Conservation (phyloP, 495 filamentous ascomycete species). For the Neurospora sp. region DNA sequence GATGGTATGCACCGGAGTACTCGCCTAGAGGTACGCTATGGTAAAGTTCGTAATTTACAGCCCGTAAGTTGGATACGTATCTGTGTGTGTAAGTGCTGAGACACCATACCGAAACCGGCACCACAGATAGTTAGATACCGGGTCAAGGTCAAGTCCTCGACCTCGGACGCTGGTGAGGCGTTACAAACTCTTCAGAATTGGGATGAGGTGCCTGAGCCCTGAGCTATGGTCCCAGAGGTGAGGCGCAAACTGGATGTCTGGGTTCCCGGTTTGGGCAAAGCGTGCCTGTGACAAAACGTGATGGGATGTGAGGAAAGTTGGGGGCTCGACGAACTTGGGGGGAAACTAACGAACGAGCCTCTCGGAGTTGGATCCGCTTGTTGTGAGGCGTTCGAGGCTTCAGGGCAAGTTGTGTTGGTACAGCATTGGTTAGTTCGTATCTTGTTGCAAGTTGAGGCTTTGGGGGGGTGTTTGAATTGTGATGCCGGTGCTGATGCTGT, state of each 20-base stretch:
- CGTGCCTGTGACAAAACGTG: background rate
- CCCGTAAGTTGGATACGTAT: background rate
- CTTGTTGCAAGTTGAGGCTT: background rate
- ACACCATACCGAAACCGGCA: background rate
- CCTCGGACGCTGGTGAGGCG: background rate
- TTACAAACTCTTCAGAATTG: background rate
- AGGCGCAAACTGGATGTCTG: background rate
- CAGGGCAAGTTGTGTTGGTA: background rate
- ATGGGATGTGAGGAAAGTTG: background rate
- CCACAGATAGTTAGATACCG: background rate
- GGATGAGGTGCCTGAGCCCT: background rate
- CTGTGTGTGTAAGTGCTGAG: background rate
- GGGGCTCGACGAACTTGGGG: background rate
- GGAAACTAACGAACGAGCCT: background rate
- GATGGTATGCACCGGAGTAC: background rate
- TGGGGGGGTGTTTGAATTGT: background rate
- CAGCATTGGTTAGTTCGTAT: background rate
- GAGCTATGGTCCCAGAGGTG: background rate
- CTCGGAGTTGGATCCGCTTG: background rate
- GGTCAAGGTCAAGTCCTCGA: background rate
- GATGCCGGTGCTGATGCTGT: background rate
- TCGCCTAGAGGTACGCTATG: background rate
- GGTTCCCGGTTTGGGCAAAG: background rate
- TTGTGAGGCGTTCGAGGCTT: background rate
- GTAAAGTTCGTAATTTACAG: background rate